Evolutionary conservation across 208 protist species (phyloP).

Genomic region (Zelonia costaricensis): DNA sequence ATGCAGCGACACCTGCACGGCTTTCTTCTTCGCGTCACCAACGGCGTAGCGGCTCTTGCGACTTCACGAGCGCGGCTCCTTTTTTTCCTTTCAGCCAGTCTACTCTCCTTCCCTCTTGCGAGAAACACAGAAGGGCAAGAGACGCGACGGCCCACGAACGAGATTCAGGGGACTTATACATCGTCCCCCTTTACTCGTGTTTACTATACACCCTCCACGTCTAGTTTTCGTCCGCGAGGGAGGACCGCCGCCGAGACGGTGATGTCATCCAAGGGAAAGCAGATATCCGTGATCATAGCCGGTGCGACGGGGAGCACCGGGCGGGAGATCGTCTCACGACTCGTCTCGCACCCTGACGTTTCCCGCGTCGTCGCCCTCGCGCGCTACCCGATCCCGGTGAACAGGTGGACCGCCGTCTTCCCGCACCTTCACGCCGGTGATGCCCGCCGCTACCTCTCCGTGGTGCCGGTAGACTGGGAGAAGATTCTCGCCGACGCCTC

Average conservation of each 20-base stretch:
- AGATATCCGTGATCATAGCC: slow-evolving; percentile 63
- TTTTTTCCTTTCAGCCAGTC: not conserved
- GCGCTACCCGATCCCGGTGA: slow-evolving; percentile 54
- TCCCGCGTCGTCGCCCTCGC: slow-evolving; percentile 59
- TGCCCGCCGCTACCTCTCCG: slow-evolving; percentile 51
- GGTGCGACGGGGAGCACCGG: slow-evolving; percentile 60
- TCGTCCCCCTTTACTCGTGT: no score
- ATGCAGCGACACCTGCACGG: no score
- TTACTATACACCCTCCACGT: not conserved
- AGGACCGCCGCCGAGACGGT: not conserved
- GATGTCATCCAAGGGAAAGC: slow-evolving; percentile 38
- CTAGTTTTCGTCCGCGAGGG: no score
- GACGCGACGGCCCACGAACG: no score
- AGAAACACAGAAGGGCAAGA: no score
- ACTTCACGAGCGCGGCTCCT: no score
- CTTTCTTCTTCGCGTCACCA: no score
- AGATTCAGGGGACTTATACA: no score
- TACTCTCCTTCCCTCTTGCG: not conserved
- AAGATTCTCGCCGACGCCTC: slow-evolving; percentile 52
- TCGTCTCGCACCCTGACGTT: slow-evolving; percentile 65
- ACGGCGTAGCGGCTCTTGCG: no score
- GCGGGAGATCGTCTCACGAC: slow-evolving; percentile 55
- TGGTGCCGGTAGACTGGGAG: slow-evolving; percentile 66
- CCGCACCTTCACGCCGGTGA: slow-evolving; percentile 51
- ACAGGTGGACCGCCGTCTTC: slow-evolving; percentile 51